Percentiles rank a stretch among this genome's conserved stretches.
Conservation (phyloP, 1,139 yeast genomes). For the Suhomyces kunorum region DNA sequence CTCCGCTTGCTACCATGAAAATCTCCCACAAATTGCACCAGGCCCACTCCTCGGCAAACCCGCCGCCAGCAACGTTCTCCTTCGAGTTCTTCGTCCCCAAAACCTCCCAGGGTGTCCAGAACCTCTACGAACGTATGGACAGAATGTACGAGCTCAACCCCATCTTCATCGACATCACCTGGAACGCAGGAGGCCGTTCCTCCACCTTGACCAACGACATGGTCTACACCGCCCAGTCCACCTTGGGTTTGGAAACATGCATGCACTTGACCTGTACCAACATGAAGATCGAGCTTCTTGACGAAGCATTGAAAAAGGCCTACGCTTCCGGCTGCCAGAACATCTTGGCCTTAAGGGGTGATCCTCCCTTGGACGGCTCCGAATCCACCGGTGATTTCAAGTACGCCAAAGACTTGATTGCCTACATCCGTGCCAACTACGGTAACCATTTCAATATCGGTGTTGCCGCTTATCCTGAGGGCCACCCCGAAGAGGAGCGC, state of each 20-base stretch:
- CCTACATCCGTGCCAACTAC: constrained; percentile 54
- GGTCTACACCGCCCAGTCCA: constrained; percentile 88
- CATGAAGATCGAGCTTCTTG: constrained; percentile 81
- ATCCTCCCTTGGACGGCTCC: constrained; percentile 67
- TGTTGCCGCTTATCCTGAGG: constrained; percentile 77
- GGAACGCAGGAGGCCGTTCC: constrained; percentile 96
- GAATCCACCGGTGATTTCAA: constrained; percentile 71
- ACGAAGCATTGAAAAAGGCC: constrained; percentile 82
- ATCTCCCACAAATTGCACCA: constrained; percentile 53
- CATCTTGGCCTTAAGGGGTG: constrained; percentile 84
- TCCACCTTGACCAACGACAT: constrained; percentile 83
- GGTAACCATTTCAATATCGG: constrained; percentile 71
- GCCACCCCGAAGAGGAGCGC: constrained; percentile 79
- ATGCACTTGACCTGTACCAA: constrained; percentile 98
- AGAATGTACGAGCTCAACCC: constrained; percentile 95
- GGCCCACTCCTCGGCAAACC: constrained; percentile 45
- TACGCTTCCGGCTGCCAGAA: constrained; percentile 92
- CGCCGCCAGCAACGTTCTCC: constrained; percentile 75
- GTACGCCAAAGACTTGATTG: constrained; percentile 67
- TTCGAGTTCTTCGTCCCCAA: constrained; percentile 98
- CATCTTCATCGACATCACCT: constrained; percentile 89
- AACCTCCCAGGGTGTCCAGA: constrained; percentile 95
- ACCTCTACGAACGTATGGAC: constrained; percentile 95
- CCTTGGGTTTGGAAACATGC: constrained; percentile 94
- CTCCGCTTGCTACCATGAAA: constrained; percentile 38